Conservation (phyloP, 1,139 yeast genomes). For the Zygosaccharomyces pseudobailii region DNA sequence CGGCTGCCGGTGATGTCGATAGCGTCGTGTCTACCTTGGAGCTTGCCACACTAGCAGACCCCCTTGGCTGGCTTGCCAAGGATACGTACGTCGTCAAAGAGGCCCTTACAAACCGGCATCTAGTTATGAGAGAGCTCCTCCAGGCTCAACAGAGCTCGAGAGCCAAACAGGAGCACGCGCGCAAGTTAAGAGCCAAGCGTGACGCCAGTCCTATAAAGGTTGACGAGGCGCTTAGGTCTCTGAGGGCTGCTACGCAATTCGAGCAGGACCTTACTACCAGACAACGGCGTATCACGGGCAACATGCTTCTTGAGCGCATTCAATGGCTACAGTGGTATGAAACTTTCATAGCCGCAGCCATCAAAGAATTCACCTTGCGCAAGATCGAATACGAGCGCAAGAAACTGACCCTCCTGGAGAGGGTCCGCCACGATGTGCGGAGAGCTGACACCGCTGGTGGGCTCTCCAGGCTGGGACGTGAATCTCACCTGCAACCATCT, state of each 20-base stretch:
- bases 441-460: conserved; percentile 79
- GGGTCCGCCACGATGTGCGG: conserved; percentile 67
- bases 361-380: conserved; percentile 60
- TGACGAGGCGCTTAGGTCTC: conserved; percentile 78
- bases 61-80: conserved; percentile 54
- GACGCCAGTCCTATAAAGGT: conserved; percentile 82
- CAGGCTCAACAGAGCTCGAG: conserved; percentile 75
- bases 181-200: conserved; percentile 67
- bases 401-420: conserved; percentile 69
- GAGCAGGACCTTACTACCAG: conserved; percentile 74
- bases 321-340: conserved; percentile 52
- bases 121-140: conserved; percentile 80
- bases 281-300: conserved; percentile 77
- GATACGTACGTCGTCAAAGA: conserved; percentile 90
- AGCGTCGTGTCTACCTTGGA: conserved; percentile 70
- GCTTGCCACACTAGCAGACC: conserved; percentile 75
- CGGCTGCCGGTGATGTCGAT: conserved; percentile 70
- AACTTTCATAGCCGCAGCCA: conserved; percentile 45
- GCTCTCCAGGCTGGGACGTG: conserved; percentile 77
- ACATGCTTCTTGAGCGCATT: conserved; percentile 70
- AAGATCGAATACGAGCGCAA: conserved; percentile 85
- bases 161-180: conserved; percentile 66
- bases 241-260: conserved; percentile 73
- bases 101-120: conserved; percentile 85
- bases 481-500: conserved; percentile 39